Percentiles rank a stretch among this genome's conserved stretches.
Conservation (phyloP, 345 rosid species). For the Linum usitatissimum region DNA sequence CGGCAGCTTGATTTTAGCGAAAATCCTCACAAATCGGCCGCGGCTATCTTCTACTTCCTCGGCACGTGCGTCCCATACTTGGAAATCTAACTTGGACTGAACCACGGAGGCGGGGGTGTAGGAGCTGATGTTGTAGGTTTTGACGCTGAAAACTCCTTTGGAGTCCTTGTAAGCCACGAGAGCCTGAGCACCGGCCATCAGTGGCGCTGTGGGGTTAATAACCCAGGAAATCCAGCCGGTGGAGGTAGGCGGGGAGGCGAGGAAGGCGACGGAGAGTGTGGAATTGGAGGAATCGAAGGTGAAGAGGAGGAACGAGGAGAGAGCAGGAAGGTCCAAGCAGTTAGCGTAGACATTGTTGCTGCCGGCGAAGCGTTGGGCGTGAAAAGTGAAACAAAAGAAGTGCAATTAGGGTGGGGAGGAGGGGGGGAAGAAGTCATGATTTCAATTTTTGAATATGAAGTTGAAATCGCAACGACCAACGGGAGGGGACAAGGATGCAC, state of each 20-base stretch:
- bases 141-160: slow-evolving; percentile 7
- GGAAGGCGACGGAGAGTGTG: slow-evolving; percentile 17
- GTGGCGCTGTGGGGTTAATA: slow-evolving; percentile 11
- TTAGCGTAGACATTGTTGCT: slow-evolving; percentile 12
- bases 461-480: no score
- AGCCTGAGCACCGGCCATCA: slow-evolving; percentile 20
- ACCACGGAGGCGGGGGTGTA: slow-evolving; percentile 13
- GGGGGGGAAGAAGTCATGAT: background rate
- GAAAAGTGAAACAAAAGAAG: no score
- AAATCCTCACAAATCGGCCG: slow-evolving; percentile 30
- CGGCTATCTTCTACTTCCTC: slow-evolving; percentile 18
- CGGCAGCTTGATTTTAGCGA: slow-evolving; percentile 48
- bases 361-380: background rate
- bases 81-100: slow-evolving; percentile 36
- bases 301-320: slow-evolving; percentile 16
- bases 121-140: slow-evolving; percentile 42
- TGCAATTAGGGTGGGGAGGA: background rate
- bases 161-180: slow-evolving; percentile 16
- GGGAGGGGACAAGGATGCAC: no score
- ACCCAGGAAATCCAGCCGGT: slow-evolving; percentile 24
- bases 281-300: slow-evolving; percentile 14
- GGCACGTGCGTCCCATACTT: slow-evolving; percentile 40
- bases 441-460: no score
- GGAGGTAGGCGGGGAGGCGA: slow-evolving; percentile 14
- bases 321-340: slow-evolving; percentile 23